Evolutionary conservation across 148 eudicot genomes (phyloP).

Genomic region (Cornus florida): DNA sequence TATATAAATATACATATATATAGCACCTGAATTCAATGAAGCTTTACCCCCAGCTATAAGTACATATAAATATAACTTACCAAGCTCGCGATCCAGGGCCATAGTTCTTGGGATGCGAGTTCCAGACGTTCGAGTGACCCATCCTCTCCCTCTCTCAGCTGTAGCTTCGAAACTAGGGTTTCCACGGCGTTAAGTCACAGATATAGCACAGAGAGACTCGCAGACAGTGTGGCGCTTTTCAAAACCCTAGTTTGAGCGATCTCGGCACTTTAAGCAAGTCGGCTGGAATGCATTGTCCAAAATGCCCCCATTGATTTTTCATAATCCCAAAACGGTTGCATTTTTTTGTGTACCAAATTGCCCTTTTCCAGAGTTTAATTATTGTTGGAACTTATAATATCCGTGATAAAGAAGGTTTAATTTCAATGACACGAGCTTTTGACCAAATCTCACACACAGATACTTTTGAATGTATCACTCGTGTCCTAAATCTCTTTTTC

Average conservation of each 20-base stretch:
- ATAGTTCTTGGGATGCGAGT: conserved; percentile 23
- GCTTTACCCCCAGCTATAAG: not conserved
- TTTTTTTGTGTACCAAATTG: not conserved
- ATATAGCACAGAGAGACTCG: conserved; percentile 40
- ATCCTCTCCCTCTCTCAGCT: conserved; percentile 1
- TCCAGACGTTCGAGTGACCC: conserved; percentile 28
- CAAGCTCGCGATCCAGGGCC: conserved; percentile 26
- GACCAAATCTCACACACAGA: too few species aligned
- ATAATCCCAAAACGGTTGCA: too few species aligned
- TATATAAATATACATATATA: not conserved
- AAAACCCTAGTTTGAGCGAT: not conserved
- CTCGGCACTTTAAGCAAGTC: not conserved
- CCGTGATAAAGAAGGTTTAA: too few species aligned
- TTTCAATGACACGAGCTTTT: too few species aligned
- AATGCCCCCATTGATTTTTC: not conserved
- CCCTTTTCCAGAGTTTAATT: not conserved
- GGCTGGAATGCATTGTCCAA: not conserved
- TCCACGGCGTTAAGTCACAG: too few species aligned
- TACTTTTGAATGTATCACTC: too few species aligned
- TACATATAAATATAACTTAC: not conserved
- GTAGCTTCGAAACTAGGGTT: not conserved
- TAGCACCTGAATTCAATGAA: too few species aligned
- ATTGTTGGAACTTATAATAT: too few species aligned
- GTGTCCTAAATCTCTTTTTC: too few species aligned
- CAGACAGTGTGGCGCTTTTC: conserved; percentile 42